Conservation (phyloP, 148 eudicot genomes). For the Fallopia convolvulus region DNA sequence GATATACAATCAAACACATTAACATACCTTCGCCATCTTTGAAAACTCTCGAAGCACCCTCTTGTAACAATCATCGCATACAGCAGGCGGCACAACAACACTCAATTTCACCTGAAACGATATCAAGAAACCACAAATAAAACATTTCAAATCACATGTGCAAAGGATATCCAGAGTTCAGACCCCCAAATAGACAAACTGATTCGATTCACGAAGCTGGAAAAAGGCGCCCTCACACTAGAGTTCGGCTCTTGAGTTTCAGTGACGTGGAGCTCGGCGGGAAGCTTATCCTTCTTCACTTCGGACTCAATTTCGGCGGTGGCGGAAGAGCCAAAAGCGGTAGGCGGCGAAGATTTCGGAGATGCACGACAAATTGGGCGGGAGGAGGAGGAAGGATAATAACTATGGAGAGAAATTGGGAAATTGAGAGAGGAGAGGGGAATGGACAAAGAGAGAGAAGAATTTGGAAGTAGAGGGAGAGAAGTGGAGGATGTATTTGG, state of each 20-base stretch:
- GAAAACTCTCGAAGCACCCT: slow-evolving; percentile 54
- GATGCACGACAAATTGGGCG: slow-evolving; percentile 31
- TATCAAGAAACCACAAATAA: neutral
- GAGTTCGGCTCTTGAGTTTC: slow-evolving; percentile 70
- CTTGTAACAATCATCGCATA: slow-evolving; percentile 78
- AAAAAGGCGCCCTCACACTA: slow-evolving; percentile 34
- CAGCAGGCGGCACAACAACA: slow-evolving; percentile 75
- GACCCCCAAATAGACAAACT: neutral
- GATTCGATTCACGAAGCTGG: neutral
- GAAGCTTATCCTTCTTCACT: slow-evolving; percentile 49
- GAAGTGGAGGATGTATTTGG: slow-evolving; percentile 14
- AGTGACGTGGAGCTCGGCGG: slow-evolving; percentile 62
- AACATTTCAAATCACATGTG: neutral
- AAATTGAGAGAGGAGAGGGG: slow-evolving; percentile 11
- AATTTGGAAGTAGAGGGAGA: slow-evolving; percentile 12
- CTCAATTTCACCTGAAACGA: slow-evolving; percentile 65
- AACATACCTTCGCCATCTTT: slow-evolving; percentile 68
- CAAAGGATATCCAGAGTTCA: neutral
- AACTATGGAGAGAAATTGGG: slow-evolving; percentile 15
- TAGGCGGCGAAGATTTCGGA: slow-evolving; percentile 15
- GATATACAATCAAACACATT: slow-evolving; percentile 28
- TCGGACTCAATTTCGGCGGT: slow-evolving; percentile 21
- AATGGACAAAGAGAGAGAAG: slow-evolving; percentile 18
- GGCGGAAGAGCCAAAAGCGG: slow-evolving; percentile 29
- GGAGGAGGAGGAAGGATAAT: slow-evolving; percentile 33